Evolutionary conservation across 768 basidiomycete genomes (phyloP).

Genomic region (Harrya chromipes): DNA sequence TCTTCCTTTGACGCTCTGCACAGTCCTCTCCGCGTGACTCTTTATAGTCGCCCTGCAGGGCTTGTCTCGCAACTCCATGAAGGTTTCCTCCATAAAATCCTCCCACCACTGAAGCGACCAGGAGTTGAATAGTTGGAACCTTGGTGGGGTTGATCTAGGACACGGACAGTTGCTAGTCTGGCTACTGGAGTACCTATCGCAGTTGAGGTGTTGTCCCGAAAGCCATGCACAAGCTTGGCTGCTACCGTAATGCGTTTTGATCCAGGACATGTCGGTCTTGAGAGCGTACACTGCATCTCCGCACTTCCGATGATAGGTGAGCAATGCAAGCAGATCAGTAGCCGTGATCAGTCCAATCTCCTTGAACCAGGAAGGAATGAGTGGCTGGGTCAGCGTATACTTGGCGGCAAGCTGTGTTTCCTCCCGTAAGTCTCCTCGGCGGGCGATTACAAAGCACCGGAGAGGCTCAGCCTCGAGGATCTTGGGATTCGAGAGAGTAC

Average conservation of each 20-base stretch:
- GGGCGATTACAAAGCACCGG: slow-evolving; percentile 31
- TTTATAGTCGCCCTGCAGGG: slow-evolving; percentile 14
- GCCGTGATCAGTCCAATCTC: slow-evolving; percentile 30
- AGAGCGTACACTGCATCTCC: slow-evolving; percentile 7
- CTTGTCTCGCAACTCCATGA: slow-evolving; percentile 14
- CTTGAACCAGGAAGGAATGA: slow-evolving; percentile 21
- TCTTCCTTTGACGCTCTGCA: neutral
- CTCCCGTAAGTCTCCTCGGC: too few relatives aligned
- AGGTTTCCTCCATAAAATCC: slow-evolving; percentile 14
- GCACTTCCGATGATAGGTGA: slow-evolving; percentile 20
- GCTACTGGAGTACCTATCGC: neutral
- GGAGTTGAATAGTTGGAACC: neutral
- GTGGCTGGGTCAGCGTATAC: slow-evolving; percentile 26
- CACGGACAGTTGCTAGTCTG: neutral
- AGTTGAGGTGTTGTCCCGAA: neutral
- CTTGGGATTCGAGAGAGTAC: slow-evolving; percentile 18
- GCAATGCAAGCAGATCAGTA: slow-evolving; percentile 22
- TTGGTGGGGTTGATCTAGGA: neutral
- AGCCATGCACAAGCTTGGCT: slow-evolving; percentile 3
- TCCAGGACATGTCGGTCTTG: slow-evolving; percentile 8
- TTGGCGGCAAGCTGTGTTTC: too few relatives aligned
- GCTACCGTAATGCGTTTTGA: slow-evolving; percentile 13
- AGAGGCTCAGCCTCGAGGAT: slow-evolving; percentile 23
- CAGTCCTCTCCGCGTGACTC: neutral
- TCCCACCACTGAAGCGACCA: slow-evolving; percentile 21